A percentile compares a stretch with the other conserved stretches of the same genome.
Conservation (phyloP, 257 asterid species). For the Solanum neorickii region DNA sequence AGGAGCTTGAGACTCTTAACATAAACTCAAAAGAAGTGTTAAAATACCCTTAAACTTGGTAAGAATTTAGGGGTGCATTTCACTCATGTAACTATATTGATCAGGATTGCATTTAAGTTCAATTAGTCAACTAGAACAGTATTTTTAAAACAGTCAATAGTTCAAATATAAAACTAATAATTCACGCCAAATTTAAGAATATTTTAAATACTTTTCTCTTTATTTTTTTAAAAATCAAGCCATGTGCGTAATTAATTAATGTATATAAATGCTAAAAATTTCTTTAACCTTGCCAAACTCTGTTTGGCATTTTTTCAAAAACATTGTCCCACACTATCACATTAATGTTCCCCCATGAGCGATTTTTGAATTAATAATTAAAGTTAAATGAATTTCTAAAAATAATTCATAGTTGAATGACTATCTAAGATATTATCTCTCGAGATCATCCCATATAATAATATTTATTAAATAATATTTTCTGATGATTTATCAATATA, state of each 20-base stretch:
- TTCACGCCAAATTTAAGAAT: too few species aligned
- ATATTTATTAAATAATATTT: too few species aligned
- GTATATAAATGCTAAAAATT: not conserved
- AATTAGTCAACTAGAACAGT: rapidly evolving
- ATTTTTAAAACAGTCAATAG: too few species aligned
- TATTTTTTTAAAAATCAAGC: too few species aligned
- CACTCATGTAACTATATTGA: not conserved
- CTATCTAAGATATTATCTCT: not conserved
- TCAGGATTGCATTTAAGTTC: too few species aligned
- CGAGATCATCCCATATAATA: not conserved
- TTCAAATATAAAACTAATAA: not conserved
- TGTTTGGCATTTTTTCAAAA: not conserved
- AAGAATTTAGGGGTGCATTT: not conserved
- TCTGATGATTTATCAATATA: too few species aligned
- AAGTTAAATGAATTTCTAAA: too few species aligned
- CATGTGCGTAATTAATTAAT: not conserved
- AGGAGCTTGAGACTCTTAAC: not conserved
- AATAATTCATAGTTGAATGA: too few species aligned
- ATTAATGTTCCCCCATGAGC: too few species aligned
- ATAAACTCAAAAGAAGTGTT: not conserved
- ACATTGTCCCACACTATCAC: too few species aligned
- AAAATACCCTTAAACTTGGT: not conserved
- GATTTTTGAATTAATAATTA: not conserved
- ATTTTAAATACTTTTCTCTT: too few species aligned
- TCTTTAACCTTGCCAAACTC: not conserved